Evolutionary conservation across 495 filamentous ascomycete genomes (phyloP), one percentile per base, ranked within the genome.

Genomic region (Lophiotrema nucula): DNA sequence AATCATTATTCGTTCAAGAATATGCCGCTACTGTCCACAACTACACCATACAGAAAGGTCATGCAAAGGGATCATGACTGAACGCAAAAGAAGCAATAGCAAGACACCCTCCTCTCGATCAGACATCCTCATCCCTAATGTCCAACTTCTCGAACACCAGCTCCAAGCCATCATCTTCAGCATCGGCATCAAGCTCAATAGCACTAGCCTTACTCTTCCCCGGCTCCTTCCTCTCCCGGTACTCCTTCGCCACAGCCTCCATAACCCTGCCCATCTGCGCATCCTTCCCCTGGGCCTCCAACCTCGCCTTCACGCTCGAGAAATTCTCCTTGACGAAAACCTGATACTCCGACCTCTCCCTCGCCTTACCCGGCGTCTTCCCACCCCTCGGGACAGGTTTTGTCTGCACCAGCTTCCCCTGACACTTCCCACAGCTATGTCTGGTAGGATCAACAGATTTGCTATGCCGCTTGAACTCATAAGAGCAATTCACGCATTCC

Each of bases 401-500:
- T 12, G 85, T 83, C 78, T 97, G 93, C 65, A 83, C 70, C 58
- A 98, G 67, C 12, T 66, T 56, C 0, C 83, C 79, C 53, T 79
- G 80, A 63, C 93, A 97, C 4, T 39, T 64, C 2, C 89, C 88
- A 72, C 93, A 97, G 6, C 76, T 76, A 22, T 88, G 79, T 15
- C 78, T 74, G 6, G 49, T 53, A 0, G 85, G 75, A 66, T 96
- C 81, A 41, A 97, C 84, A 57, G 87, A 91, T 74, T 88, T 88
- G 1, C 84, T 88, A 70, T 97, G 92, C 3, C 92, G 79, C 59
- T 88, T 85, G 65, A 84, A 92, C 65, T 83, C 80, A 26, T 74
- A 67, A 1, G 68, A 77, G 65, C 92, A 97, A 16, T 53, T 75
- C n/a, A 64, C 73, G 66, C 93, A 98, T 25, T 75, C 69, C 92